Evolutionary conservation across 208 protist genomes (phyloP).

Genomic region (Zelonia costaricensis): DNA sequence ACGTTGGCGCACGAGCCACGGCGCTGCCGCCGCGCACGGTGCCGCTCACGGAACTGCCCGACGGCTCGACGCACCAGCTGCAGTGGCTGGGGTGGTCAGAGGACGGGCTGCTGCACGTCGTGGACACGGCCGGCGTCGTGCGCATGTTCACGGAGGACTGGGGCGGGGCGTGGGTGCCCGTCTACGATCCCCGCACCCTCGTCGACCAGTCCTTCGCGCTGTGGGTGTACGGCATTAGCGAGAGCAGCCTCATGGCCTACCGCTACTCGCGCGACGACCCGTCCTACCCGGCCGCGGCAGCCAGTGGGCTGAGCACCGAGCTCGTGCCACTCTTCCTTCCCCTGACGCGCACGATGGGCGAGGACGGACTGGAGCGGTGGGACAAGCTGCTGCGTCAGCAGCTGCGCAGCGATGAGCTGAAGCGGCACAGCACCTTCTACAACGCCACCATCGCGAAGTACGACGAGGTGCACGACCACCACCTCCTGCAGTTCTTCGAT

Average conservation of each 20-base stretch:
- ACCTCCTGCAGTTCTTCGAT: slow-evolving; percentile 78
- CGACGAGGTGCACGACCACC: slow-evolving; percentile 79
- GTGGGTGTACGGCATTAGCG: slow-evolving; percentile 71
- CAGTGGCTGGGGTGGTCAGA: slow-evolving; percentile 90
- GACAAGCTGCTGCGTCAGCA: slow-evolving; percentile 72
- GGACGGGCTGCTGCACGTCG: slow-evolving; percentile 81
- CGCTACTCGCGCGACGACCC: slow-evolving; percentile 53
- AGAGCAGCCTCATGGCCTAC: slow-evolving; percentile 67
- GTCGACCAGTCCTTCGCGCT: slow-evolving; percentile 37
- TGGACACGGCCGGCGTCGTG: slow-evolving; percentile 84
- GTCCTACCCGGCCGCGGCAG: slow-evolving; percentile 73
- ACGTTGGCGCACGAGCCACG: slow-evolving; percentile 54
- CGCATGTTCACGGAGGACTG: slow-evolving; percentile 77
- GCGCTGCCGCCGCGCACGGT: slow-evolving; percentile 44
- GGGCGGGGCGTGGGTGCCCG: slow-evolving; percentile 81
- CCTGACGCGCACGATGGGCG: slow-evolving; percentile 41
- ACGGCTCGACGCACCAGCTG: slow-evolving; percentile 66
- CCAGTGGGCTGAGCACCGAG: slow-evolving; percentile 67
- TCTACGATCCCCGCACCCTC: slow-evolving; percentile 70
- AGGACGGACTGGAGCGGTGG: slow-evolving; percentile 48
- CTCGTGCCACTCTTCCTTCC: slow-evolving; percentile 67
- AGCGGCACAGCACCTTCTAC: slow-evolving; percentile 73
- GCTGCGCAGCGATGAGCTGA: slow-evolving; percentile 79
- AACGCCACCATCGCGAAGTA: slow-evolving; percentile 62
- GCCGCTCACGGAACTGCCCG: slow-evolving; percentile 54